Evolutionary conservation across 352 stramenopile genomes (phyloP), one percentile per base, ranked within the genome.

Genomic region (Phytophthora citrophthora): DNA sequence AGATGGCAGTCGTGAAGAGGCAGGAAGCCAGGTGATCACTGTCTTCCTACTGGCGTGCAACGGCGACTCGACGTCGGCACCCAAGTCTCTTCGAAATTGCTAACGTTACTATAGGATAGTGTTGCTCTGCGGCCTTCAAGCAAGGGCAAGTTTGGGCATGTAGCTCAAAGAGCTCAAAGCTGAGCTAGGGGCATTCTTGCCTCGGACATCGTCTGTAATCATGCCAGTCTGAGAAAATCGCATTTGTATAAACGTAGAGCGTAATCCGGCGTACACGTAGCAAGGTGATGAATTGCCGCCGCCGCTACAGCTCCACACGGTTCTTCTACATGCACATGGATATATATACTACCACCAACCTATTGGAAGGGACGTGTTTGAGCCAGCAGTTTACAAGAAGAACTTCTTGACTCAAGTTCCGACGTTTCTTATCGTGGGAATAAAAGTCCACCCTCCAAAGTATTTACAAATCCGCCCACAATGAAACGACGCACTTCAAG

Each of bases 341-440:
- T 31, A n/a, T n/a, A n/a, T n/a, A n/a, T n/a, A 31, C 1, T 32
- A 32, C 10, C 12, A 34, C 29, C 29, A 32, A 8, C 8, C 29
- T 50, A 18, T 2, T 9, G 39, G 9, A 45, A 29, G 16, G 20
- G 31, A 10, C 16, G 5, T 6, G 9, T 7, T 7, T 29, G n/a
- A 1, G 27, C 27, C 1, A 16, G 8, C 32, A 43, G 16, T 4
- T 32, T 39, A 34, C 29, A 8, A 34, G 29, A n/a, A 34, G 29
- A n/a, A 2, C 5, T 54, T 48, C n/a, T 64, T 64, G 56, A 52
- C 40, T 31, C 50, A 54, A 61, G 24, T 61, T 67, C 59, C 58
- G 58, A 54, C 49, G 27, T 64, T 46, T 11, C 3, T 34, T 8
- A 4, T 34, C 9, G 8, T 34, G 29, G 29, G 4, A 32, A 32